Base-by-base conservation (phyloP, 2,329 filamentous ascomycete species). In the Blastomyces parvus region DNA sequence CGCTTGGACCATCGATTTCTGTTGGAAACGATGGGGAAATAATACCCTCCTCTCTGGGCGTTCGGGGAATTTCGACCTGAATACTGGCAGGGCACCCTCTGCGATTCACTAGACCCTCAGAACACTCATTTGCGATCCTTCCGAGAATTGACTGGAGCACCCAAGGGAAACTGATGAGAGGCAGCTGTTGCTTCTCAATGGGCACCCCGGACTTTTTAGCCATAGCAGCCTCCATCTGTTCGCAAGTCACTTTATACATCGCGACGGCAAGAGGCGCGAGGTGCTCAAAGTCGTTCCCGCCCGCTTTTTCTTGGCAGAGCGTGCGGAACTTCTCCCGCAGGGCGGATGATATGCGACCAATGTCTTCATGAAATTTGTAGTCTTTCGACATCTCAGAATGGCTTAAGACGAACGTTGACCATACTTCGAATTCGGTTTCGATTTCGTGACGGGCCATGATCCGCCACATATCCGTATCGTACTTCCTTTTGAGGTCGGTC, bases 151-250 rank as follows among this genome's bases (percentile, higher is more conserved):
- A 81, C 14, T 86, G 81, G 67, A 97, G 96, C 1, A 97, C 79
- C 94, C 94, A 99, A 0, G 94, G 93, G 69, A 97, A 97, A 64
- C 88, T 94, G 69, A 97, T 94, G 9, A 97, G 79, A 0, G 94
- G 93, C 81, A 91, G 88, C 1, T 78, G 77, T 9, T 65, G 64
- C 38, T 66, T 64, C 38, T 62, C 59, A n/a, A 70, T 65, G 4
- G 59, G 44, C 8, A 68, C 65, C n/a, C 72, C 63, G 1, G 73
- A 72, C 44, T 78, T 78, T 68, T 86, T 82, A 25, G 78, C 74
- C 4, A 88, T 74, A 0, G 87, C 87, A 36, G 81, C 77, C 19
- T 81, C 80, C 40, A 89, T 82, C 71, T 96, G 86, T 61, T 87
- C 80, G 46, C 87, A 84, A 0, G 93, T 96, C 33, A 95, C 84